Conservation (phyloP, 108 stramenopile species). For the Skeletonema grethae region DNA sequence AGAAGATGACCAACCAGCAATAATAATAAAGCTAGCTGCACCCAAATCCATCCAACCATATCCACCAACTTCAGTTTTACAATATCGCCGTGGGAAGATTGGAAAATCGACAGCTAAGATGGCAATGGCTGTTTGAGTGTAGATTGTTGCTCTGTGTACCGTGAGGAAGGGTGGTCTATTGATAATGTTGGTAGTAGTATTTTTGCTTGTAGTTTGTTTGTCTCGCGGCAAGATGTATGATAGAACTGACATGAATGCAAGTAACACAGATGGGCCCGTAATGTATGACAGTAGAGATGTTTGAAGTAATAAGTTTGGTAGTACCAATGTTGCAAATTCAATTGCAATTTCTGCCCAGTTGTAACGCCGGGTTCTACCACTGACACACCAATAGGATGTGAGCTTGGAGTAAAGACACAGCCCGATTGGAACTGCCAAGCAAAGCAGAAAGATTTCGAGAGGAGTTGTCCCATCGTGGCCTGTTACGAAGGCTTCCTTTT, state of each 20-base stretch:
- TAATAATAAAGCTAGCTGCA: conserved; percentile 87
- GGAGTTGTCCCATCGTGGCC: conserved; percentile 77
- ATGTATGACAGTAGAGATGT: conserved; percentile 69
- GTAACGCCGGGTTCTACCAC: conserved; percentile 7
- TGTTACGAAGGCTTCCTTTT: conserved; percentile 85
- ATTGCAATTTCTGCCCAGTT: conserved; percentile 1
- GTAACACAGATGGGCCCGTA: conserved; percentile 52
- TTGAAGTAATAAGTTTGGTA: conserved; percentile 64
- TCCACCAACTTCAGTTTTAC: conserved; percentile 91
- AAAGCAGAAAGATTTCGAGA: conserved; percentile 69
- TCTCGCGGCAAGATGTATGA: background rate
- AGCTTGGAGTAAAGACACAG: conserved; percentile 41
- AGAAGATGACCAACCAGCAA: conserved; percentile 71
- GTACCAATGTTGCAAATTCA: conserved; percentile 46
- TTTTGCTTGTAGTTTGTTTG: background rate
- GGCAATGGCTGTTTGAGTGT: conserved; percentile 84
- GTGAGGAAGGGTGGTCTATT: conserved; percentile 60
- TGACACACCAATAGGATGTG: background rate
- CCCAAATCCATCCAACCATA: conserved; percentile 97
- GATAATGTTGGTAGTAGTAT: conserved; percentile 6
- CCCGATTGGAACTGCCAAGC: conserved; percentile 63
- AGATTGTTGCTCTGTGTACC: conserved; percentile 67
- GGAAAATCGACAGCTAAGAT: conserved; percentile 94
- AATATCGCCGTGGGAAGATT: conserved; percentile 92
- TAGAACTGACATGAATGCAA: conserved; percentile 27